A percentile compares a stretch with the other conserved stretches of the same genome.
phyloP scores from a whole-genome alignment of 305 asterid species.

The Stenogyne calaminthoides region DNA sequence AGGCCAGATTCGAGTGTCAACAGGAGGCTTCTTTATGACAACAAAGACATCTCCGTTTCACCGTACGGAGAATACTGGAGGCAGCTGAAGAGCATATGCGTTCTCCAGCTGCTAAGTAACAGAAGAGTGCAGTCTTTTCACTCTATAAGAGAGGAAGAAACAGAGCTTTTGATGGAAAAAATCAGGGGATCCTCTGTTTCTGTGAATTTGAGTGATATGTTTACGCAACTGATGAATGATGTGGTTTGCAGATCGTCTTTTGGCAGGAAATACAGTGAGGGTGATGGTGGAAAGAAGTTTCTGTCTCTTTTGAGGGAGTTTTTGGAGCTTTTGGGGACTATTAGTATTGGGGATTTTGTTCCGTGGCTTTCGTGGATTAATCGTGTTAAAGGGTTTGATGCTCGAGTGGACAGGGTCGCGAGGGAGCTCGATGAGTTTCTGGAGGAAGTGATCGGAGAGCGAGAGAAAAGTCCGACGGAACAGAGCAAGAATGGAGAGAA shows the following conservation, averaged over 20 bases:
- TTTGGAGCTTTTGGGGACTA: slow-evolving; percentile 21
- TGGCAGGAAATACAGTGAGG: slow-evolving; percentile 46
- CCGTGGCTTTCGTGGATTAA: slow-evolving; percentile 37
- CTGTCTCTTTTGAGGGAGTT: slow-evolving; percentile 27
- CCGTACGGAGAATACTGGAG: slow-evolving; percentile 59
- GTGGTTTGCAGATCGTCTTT: slow-evolving; percentile 46
- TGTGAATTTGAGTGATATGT: slow-evolving; percentile 36
- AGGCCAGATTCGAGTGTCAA: slow-evolving; percentile 24
- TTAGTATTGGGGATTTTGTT: slow-evolving; percentile 30
- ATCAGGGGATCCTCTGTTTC: not conserved
- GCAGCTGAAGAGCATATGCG: slow-evolving; percentile 44
- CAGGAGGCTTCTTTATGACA: slow-evolving; percentile 17
- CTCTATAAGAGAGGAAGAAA: slow-evolving; percentile 33
- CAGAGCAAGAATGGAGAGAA: not conserved
- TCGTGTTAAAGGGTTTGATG: slow-evolving; percentile 30
- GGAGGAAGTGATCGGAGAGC: slow-evolving; percentile 29
- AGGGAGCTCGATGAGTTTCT: slow-evolving; percentile 32
- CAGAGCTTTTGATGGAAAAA: slow-evolving; percentile 14
- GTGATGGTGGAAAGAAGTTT: slow-evolving; percentile 35
- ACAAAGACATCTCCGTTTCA: slow-evolving; percentile 3
- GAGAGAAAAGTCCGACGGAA: not conserved
- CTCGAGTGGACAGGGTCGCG: slow-evolving; percentile 19
- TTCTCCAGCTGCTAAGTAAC: slow-evolving; percentile 45
- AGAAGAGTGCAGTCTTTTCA: not conserved
- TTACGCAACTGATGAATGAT: slow-evolving; percentile 31